A percentile compares a stretch with the other conserved stretches of the same genome.
Conservation (phyloP, 768 basidiomycete genomes). For the Tricholoma bakamatsutake region DNA sequence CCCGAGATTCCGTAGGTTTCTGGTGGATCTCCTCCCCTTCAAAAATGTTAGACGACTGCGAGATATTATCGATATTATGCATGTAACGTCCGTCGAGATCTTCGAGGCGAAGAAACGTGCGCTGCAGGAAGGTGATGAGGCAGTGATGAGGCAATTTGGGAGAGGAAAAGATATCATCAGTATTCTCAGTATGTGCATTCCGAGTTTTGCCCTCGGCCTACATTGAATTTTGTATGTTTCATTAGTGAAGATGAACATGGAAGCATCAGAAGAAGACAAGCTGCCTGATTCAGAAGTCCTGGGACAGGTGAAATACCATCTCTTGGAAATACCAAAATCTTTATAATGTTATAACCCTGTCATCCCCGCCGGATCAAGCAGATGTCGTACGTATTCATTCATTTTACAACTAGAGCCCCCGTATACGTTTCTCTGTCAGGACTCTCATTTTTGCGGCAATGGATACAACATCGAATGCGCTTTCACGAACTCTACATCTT, state of each 20-base stretch:
- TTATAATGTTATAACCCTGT: too few species aligned
- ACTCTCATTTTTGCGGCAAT: slow-evolving; percentile 30
- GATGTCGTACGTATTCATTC: too few species aligned
- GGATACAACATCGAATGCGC: slow-evolving; percentile 37
- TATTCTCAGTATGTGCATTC: slow-evolving; percentile 9
- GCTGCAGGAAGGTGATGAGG: slow-evolving; percentile 12
- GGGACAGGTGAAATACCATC: slow-evolving; percentile 20
- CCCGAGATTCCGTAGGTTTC: slow-evolving; percentile 11
- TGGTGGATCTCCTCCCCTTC: slow-evolving; percentile 9
- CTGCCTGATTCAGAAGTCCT: slow-evolving; percentile 28
- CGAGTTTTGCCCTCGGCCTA: background rate
- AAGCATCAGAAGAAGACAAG: slow-evolving; percentile 23
- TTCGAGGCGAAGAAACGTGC: slow-evolving; percentile 12
- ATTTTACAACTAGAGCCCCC: too few species aligned
- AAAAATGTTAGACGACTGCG: slow-evolving; percentile 6
- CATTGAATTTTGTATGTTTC: too few species aligned
- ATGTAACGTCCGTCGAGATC: slow-evolving; percentile 10
- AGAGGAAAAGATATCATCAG: slow-evolving; percentile 14
- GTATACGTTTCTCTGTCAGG: slow-evolving; percentile 4
- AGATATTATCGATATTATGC: slow-evolving; percentile 12
- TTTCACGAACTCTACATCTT: slow-evolving; percentile 28
- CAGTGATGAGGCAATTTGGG: slow-evolving; percentile 3
- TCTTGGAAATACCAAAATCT: too few species aligned
- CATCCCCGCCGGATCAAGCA: too few species aligned
- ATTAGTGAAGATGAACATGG: slow-evolving; percentile 30